These are phyloP conservation scores for Trichoderma brevicompactum DNA, from an alignment of 2,329 filamentous ascomycete species.

Conservation along the genomic window DNA sequence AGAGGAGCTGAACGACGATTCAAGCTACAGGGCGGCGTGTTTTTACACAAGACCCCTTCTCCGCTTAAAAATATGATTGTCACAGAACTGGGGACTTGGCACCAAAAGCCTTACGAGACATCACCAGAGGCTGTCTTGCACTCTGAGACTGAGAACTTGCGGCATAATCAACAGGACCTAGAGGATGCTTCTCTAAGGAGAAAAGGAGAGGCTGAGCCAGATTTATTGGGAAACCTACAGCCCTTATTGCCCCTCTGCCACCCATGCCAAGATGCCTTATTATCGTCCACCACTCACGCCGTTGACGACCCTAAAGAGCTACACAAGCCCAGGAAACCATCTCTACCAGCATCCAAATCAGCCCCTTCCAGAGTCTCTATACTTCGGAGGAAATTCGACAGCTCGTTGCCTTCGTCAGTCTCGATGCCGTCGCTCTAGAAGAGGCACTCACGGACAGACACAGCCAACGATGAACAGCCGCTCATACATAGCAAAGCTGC, in stretches of 20 bases:
- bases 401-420: constrained; percentile 24
- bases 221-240: neutral
- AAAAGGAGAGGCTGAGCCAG: neutral
- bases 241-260: constrained; percentile 5
- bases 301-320: neutral
- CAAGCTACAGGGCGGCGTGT: constrained; percentile 16
- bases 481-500: too few relatives aligned
- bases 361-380: constrained; percentile 29
- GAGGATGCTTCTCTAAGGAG: neutral
- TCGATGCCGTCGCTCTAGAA: constrained; percentile 29
- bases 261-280: neutral
- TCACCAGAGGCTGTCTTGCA: neutral
- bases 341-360: neutral
- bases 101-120: neutral
- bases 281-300: neutral
- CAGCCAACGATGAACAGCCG: constrained; percentile 4
- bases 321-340: neutral
- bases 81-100: constrained; percentile 15
- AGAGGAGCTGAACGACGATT: neutral
- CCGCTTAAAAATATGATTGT: constrained; percentile 25
- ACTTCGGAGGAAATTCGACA: constrained; percentile 35
- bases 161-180: too few relatives aligned
- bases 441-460: constrained; percentile 16
- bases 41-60: constrained; percentile 6
- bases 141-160: neutral